These are phyloP conservation scores for Podospora sp. DNA, from an alignment of 495 filamentous ascomycete species.

Conservation along the genomic window DNA sequence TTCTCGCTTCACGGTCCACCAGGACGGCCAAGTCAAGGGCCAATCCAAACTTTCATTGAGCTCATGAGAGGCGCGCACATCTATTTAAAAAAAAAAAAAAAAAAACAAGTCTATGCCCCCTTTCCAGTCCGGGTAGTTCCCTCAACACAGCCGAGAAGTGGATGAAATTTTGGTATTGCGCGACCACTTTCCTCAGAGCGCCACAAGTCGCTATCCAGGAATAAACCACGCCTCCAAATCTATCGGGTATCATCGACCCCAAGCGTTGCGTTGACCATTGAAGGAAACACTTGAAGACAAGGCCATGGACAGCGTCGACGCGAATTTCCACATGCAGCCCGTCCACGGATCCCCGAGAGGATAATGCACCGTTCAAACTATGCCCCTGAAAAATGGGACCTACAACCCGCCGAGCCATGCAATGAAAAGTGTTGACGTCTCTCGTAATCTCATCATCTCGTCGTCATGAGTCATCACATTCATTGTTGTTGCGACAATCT, in stretches of 20 bases:
- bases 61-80: neutral
- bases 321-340: too few species aligned
- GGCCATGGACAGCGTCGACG: too few species aligned
- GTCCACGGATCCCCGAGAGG: neutral
- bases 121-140: neutral
- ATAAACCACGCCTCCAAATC: constrained; percentile 28
- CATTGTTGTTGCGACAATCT: neutral
- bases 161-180: neutral
- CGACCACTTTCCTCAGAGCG: neutral
- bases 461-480: neutral
- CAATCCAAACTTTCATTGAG: neutral
- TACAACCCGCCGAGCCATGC: neutral
- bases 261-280: constrained; percentile 4
- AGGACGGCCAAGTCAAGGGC: neutral
- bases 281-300: neutral
- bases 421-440: neutral
- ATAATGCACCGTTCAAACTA: constrained; percentile 6
- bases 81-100: neutral
- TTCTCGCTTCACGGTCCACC: neutral
- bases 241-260: constrained; percentile 42
- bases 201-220: neutral
- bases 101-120: neutral
- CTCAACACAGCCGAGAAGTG: too few species aligned
- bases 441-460: neutral
- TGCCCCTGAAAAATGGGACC: neutral